Evolutionary conservation across 1,284 basidiomycete genomes (phyloP), one percentile per base, ranked within the genome.

Genomic region (Leccinum pseudoinsigne): DNA sequence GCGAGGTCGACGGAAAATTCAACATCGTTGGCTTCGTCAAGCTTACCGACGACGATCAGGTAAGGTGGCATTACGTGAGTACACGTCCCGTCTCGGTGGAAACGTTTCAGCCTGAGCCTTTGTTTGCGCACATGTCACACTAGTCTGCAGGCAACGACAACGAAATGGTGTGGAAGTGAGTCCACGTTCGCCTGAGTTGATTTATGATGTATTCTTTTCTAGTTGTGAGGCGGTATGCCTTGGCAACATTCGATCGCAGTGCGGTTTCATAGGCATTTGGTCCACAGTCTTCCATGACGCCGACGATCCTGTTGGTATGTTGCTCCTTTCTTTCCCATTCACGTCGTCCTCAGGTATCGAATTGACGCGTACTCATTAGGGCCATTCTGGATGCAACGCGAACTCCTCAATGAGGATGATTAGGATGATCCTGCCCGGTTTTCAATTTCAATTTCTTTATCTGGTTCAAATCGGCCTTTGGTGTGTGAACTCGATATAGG

Each of bases 141-240:
- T 60, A 88, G 85, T 77, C 78, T 18, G 86, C 83, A 45, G 88
- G 87, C 0, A 87, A 88, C 55, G 75, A 80, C 38, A 83, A 81
- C 7, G 78, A 84, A 62, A 76, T 84, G 34, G 80, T 88, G 45
- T 90, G 88, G 88, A 84, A 83, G 88, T 87, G 63, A 12, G 78
- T 58, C 11, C 21, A 34, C 26, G 12, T 47, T 47, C 21, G 9
- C 28, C 9, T 21, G 38, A 56, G n/a, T 11, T 58, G n/a, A 45
- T 56, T 68, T 18, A 57, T 54, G 21, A 5, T 7, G 26, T 3
- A 50, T 28, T 18, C 3, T 34, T n/a, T 31, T 53, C 9, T 56
- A 90, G 89, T 68, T 87, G 82, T 16, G 82, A 87, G 63, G 88
- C 83, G 23, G 75, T 91, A 16, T 87, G 89, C 66, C 67, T 90